Evolutionary conservation across 140 eudicot genomes (phyloP).

Genomic region (Erigeron philadelphicus): DNA sequence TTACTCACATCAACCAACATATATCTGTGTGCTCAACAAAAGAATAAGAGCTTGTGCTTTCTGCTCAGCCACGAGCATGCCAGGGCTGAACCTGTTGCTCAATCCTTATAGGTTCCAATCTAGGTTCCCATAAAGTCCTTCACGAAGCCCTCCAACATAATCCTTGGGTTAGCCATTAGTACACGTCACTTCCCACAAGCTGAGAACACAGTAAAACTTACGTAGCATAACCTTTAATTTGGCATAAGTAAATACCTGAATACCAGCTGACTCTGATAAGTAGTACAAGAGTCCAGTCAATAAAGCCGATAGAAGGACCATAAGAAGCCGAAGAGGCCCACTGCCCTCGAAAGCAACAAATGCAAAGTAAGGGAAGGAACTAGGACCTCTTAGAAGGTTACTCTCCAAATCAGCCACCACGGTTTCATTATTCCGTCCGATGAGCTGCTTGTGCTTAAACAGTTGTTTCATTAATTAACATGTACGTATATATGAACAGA

Average conservation of each 20-base stretch:
- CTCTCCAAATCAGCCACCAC: conserved; percentile 1
- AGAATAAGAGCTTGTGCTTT: background rate
- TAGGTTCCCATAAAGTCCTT: background rate
- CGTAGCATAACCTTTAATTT: background rate
- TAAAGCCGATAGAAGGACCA: background rate
- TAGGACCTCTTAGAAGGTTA: background rate
- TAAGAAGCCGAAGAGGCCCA: background rate
- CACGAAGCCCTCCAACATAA: conserved; percentile 1
- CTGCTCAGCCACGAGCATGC: background rate
- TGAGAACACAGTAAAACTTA: conserved; percentile 6
- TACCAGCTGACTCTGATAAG: background rate
- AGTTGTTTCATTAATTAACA: too few species aligned
- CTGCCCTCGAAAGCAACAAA: background rate
- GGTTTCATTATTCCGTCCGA: background rate
- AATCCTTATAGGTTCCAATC: background rate
- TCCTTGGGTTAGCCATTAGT: background rate
- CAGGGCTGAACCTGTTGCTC: background rate
- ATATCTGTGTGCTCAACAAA: too few species aligned
- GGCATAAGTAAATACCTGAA: background rate
- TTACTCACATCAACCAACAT: conserved; percentile 54
- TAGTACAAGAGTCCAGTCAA: conserved; percentile 7
- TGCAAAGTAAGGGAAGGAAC: conserved; percentile 6
- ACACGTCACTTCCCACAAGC: conserved; percentile 3
- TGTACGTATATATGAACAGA: too few species aligned
- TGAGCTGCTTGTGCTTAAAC: too few species aligned